Base-by-base conservation (phyloP, 768 basidiomycete genomes). In the Suillus americanus region DNA sequence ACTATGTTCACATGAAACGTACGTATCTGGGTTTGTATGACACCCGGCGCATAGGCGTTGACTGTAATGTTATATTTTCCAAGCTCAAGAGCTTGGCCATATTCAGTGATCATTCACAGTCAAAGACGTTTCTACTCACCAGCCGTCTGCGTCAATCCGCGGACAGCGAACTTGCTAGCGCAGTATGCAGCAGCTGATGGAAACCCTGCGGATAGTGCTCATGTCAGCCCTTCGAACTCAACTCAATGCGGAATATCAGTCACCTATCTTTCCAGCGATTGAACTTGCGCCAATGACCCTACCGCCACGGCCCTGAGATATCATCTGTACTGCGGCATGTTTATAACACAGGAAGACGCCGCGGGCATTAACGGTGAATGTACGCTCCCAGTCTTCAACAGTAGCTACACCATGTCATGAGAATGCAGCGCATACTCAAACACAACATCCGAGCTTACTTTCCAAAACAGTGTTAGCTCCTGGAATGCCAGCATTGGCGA, bases 21-120 rank as follows among this genome's bases (percentile, higher is more conserved):
- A 64, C 67, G 33, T 38, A 61, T 64, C 13, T 53, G 53, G 10
- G 54, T 68, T 23, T 62, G 41, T 35, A 64, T 66, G 20, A 55
- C 68, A 8, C 68, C 68, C 3, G 61, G 72, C 2, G 50, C 80
- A 59, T 81, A 81, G 2, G 79, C 76, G 43, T 83, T 83, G 20
- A 81, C 80, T 1, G 78, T 81, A 41, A 82, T 83, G 7, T 70
- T 70, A 62, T 81, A 66, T 33, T 65, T 66, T 9, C 73, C 80
- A 4, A 81, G 68, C 66, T 82, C 80, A 23, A 69, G 45, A 0
- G 81, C 80, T 82, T 46, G 20, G 9, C 41, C 38, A 30, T 16
- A 16, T 28, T 37, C 33, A 35, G 20, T 43, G n/a, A 45, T 48
- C 7, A 38, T 41, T 10, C 28, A 33, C 25, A 50, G n/a, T 18